Conservation (phyloP, 2,329 filamentous ascomycete genomes). For the Tolypocladium inflatum region DNA sequence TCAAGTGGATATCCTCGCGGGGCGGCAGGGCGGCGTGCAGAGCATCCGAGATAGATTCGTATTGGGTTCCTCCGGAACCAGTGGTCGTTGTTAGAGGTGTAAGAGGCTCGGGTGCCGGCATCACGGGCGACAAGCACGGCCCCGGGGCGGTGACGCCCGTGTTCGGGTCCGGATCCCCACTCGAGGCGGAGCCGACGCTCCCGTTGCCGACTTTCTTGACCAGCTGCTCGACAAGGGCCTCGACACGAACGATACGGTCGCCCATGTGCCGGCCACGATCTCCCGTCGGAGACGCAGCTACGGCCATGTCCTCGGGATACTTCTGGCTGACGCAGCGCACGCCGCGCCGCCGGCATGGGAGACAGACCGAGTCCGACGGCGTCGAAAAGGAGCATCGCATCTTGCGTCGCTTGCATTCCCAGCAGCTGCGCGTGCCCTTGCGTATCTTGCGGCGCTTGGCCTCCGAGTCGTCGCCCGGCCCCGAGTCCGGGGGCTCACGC, state of each 20-base stretch:
- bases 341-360: constrained; percentile 33
- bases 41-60: neutral
- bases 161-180: neutral
- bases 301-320: constrained; percentile 19
- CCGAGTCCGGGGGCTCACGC: neutral
- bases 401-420: constrained; percentile 50
- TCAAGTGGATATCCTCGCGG: neutral
- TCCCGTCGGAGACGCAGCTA: neutral
- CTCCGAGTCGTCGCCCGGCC: neutral
- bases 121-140: neutral
- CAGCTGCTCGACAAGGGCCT: constrained; percentile 22
- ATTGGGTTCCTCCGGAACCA: too few species aligned
- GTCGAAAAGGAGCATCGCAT: constrained; percentile 35
- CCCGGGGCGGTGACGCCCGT: neutral
- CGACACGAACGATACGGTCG: constrained; percentile 25
- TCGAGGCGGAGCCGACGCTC: neutral
- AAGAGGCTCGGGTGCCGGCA: neutral
- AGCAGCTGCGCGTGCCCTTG: constrained; percentile 49
- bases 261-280: constrained; percentile 4
- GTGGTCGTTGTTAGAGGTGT: neutral
- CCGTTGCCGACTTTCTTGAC: neutral
- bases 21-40: neutral
- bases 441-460: constrained; percentile 21
- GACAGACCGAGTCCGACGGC: constrained; percentile 27
- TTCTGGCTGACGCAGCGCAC: constrained; percentile 39